A percentile compares a stretch with the other conserved stretches of the same genome.
These are phyloP conservation scores for Pythium brassicae DNA, from an alignment of 352 stramenopile species.

Conservation along the genomic window DNA sequence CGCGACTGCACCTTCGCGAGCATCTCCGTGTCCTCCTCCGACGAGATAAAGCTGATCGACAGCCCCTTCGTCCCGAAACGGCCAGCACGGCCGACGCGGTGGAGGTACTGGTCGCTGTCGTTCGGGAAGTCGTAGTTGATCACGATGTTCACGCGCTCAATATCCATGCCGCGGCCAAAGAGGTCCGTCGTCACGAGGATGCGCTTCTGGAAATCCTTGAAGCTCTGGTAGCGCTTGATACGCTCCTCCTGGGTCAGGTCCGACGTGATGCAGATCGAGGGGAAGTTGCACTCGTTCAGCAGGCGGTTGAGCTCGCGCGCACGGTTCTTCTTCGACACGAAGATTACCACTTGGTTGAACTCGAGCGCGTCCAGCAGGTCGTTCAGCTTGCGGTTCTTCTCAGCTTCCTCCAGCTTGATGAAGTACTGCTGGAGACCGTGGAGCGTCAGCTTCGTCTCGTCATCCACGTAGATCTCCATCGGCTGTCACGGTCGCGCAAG, in stretches of 20 bases:
- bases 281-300: conserved; percentile 99
- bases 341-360: conserved; percentile 99
- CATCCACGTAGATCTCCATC: conserved; percentile 99
- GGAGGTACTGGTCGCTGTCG: conserved; percentile 98
- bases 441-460: conserved; percentile 99
- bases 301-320: conserved; percentile 97
- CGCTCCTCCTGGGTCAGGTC: conserved; percentile 97
- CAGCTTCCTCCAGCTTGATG: conserved; percentile 97
- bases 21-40: conserved; percentile 96
- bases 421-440: conserved; percentile 99
- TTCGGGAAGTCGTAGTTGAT: conserved; percentile 99
- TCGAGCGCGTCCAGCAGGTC: conserved; percentile 99
- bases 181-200: conserved; percentile 99
- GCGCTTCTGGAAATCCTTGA: conserved; percentile 99
- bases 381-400: conserved; percentile 99
- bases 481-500: conserved; percentile 48
- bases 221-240: conserved; percentile 99
- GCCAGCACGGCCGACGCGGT: conserved; percentile 97
- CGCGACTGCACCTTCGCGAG: conserved; percentile 97
- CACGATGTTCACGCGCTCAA: conserved; percentile 99
- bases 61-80: conserved; percentile 99
- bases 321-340: conserved; percentile 97
- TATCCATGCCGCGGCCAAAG: conserved; percentile 99
- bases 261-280: conserved; percentile 98
- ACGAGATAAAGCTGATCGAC: conserved; percentile 99